Percentiles rank a stretch among this genome's conserved stretches.
Conservation (phyloP, 2,329 filamentous ascomycete genomes). For the Biscogniauxia mediterranea region DNA sequence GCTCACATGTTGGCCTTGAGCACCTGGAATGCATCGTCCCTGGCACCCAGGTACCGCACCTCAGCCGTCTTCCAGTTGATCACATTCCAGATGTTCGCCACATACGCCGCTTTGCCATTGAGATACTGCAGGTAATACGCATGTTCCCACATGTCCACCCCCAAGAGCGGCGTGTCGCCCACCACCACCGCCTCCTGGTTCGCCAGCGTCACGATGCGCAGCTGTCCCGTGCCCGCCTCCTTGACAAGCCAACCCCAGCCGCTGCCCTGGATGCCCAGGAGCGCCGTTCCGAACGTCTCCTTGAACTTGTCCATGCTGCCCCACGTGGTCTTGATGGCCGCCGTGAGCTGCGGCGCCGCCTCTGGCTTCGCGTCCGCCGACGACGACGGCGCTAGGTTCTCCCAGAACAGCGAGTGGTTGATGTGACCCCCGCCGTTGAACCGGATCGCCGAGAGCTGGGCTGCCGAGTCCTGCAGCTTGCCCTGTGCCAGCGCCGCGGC, state of each 20-base stretch:
- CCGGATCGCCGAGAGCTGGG: conserved; percentile 68
- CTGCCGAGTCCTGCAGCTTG: conserved; percentile 58
- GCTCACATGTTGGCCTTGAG: conserved; percentile 30
- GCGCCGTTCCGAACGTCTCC: conserved; percentile 60
- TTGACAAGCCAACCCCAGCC: conserved; percentile 88
- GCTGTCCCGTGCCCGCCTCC: conserved; percentile 54
- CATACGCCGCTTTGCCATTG: conserved; percentile 72
- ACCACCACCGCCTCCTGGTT: conserved; percentile 75
- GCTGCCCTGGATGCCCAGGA: conserved; percentile 75
- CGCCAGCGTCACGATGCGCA: conserved; percentile 78
- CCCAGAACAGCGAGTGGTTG: conserved; percentile 93
- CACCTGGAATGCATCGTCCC: conserved; percentile 31
- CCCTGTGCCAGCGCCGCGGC: conserved; percentile 51
- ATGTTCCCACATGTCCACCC: conserved; percentile 92
- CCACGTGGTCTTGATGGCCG: conserved; percentile 64
- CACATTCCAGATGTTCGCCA: conserved; percentile 74
- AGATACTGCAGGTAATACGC: conserved; percentile 86
- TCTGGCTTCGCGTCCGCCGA: conserved; percentile 56
- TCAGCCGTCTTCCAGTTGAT: conserved; percentile 76
- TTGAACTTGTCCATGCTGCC: conserved; percentile 67
- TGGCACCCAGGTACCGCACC: conserved; percentile 48
- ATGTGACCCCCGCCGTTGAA: conserved; percentile 93
- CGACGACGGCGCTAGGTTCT: conserved; percentile 66
- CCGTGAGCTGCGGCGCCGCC: conserved; percentile 55
- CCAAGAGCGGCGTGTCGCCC: conserved; percentile 67